phyloP scores from a whole-genome alignment of 306 rosid species.

The Neltuma alba region DNA sequence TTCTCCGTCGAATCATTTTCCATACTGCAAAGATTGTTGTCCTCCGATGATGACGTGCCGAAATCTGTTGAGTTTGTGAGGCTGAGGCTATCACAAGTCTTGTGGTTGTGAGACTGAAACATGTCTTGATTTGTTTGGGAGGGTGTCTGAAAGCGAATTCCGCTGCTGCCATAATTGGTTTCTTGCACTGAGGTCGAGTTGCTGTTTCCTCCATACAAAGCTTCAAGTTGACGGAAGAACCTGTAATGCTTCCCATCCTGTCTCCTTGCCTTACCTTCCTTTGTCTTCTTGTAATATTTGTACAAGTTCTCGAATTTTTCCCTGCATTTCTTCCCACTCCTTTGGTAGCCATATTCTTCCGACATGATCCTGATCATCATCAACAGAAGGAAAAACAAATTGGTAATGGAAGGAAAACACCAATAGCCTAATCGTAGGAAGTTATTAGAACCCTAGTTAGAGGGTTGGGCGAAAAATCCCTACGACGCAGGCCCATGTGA shows the following conservation, averaged over 20 bases:
- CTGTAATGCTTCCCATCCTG: constrained; percentile 97
- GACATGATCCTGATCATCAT: constrained; percentile 71
- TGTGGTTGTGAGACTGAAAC: constrained; percentile 47
- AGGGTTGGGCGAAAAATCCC: constrained; percentile 21
- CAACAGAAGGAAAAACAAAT: neutral
- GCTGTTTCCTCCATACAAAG: constrained; percentile 82
- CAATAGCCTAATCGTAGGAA: neutral
- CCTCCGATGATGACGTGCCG: constrained; percentile 73
- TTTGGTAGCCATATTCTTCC: constrained; percentile 93
- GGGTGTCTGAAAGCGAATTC: constrained; percentile 39
- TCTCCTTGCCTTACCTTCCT: constrained; percentile 96
- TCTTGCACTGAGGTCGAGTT: constrained; percentile 56
- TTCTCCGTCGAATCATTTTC: constrained; percentile 59
- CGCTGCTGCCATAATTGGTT: constrained; percentile 48
- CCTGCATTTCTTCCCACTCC: constrained; percentile 98
- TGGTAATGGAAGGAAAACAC: neutral
- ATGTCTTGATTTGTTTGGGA: constrained; percentile 55
- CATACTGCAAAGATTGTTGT: constrained; percentile 43
- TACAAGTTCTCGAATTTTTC: constrained; percentile 95
- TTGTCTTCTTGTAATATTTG: constrained; percentile 97
- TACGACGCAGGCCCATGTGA: constrained; percentile 7
- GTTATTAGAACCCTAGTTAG: constrained; percentile 19
- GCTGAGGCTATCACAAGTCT: constrained; percentile 75
- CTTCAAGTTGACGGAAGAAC: constrained; percentile 97
- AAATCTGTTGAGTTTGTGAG: constrained; percentile 82